Evolutionary conservation across 139 green algal species (phyloP).

Genomic region (Chlamydomonas sp.): DNA sequence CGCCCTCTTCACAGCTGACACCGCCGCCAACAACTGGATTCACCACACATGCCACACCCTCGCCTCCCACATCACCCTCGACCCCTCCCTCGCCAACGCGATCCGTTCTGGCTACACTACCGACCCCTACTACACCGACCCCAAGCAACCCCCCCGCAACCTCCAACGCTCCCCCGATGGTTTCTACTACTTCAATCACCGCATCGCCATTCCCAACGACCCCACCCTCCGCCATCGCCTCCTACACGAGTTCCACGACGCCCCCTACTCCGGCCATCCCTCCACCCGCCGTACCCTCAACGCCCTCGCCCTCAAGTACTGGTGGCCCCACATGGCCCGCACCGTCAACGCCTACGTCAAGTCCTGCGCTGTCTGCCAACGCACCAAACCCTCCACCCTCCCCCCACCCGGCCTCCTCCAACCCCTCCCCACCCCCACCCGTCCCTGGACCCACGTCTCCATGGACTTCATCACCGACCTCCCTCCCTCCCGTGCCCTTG

Average conservation of each 20-base stretch:
- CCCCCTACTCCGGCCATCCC: constrained; percentile 23
- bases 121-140: not conserved
- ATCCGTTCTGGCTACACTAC: not conserved
- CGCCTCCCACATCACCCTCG: not conserved
- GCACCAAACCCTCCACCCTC: constrained; percentile 37
- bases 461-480: constrained; percentile 73
- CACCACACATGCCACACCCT: not conserved
- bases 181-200: constrained; percentile 6
- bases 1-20: not conserved
- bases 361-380: constrained; percentile 51
- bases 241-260: constrained; percentile 38
- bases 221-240: constrained; percentile 16
- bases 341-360: constrained; percentile 44
- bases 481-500: constrained; percentile 30
- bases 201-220: constrained; percentile 7
- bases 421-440: constrained; percentile 49
- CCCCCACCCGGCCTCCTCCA: constrained; percentile 49
- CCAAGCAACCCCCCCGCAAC: not conserved
- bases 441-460: constrained; percentile 52
- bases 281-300: constrained; percentile 38
- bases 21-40: not conserved
- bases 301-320: constrained; percentile 13
- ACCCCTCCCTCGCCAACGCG: not conserved
- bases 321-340: constrained; percentile 40
- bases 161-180: not conserved